phyloP scores from a whole-genome alignment of 2,329 filamentous ascomycete genomes.

The Trichoderma arundinaceum region DNA sequence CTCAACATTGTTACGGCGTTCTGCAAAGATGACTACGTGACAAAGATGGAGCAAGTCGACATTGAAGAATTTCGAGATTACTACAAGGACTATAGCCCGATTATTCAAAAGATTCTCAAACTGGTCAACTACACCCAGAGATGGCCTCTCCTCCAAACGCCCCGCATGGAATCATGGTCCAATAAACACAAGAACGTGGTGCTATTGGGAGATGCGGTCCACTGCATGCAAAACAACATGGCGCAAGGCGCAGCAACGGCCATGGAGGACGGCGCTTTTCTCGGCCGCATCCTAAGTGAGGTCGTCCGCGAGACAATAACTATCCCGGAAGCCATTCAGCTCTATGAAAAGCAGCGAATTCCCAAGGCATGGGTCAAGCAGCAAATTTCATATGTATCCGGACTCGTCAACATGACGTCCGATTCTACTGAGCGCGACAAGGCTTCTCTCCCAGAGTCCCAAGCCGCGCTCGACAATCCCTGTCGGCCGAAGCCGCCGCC shows the following conservation, averaged over 20 bases:
- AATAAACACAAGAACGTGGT: conserved; percentile 6
- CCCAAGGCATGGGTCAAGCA: conserved; percentile 10
- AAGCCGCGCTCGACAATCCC: no score
- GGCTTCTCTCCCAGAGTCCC: not conserved
- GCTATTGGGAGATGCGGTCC: not conserved
- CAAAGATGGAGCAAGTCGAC: not conserved
- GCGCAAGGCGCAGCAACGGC: conserved; percentile 15
- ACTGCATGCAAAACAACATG: conserved; percentile 13
- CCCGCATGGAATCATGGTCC: conserved; percentile 3
- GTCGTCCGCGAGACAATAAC: not conserved
- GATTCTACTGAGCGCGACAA: not conserved
- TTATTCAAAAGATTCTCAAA: not conserved
- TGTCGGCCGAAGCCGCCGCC: no score
- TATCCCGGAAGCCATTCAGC: not conserved
- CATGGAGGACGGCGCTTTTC: conserved; percentile 6
- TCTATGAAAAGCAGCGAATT: not conserved
- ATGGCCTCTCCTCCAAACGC: conserved; percentile 1
- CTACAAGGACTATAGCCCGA: not conserved
- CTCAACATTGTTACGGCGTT: conserved; percentile 8
- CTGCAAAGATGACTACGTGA: conserved; percentile 6
- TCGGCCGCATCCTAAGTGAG: not conserved
- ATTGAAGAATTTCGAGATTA: not conserved
- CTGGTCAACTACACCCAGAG: conserved; percentile 8
- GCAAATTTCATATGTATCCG: not conserved
- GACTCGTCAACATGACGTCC: not conserved